phyloP scores from a whole-genome alignment of 257 asterid species.

The Scutellaria baicalensis region DNA sequence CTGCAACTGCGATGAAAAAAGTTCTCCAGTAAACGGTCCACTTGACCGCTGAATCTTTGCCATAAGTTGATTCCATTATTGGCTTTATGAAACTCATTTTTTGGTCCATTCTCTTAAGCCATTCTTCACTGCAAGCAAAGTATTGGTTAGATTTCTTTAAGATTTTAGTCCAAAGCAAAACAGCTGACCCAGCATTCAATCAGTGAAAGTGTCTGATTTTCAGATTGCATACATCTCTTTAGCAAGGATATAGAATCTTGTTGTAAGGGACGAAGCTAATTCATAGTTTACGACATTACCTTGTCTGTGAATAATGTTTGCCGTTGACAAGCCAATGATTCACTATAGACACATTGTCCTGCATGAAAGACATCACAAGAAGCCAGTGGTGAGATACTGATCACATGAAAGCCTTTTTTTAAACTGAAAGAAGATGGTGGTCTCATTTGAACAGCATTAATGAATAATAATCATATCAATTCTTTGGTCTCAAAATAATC shows the following conservation, averaged over 20 bases:
- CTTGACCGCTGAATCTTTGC: conserved; percentile 75
- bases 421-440: too few species aligned
- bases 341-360: conserved; percentile 77
- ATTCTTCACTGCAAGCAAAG: conserved; percentile 70
- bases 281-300: conserved; percentile 29
- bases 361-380: conserved; percentile 20
- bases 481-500: too few species aligned
- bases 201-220: too few species aligned
- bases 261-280: neutral
- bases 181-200: neutral
- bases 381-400: neutral
- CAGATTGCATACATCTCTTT: too few species aligned
- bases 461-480: too few species aligned
- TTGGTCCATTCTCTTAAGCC: conserved; percentile 84
- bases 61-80: conserved; percentile 87
- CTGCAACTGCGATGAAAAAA: conserved; percentile 84
- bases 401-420: neutral
- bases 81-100: conserved; percentile 44
- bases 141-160: neutral
- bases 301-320: conserved; percentile 77
- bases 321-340: conserved; percentile 95
- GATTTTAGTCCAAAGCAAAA: neutral
- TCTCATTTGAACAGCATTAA: too few species aligned
- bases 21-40: conserved; percentile 97
- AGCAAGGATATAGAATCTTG: neutral